Evolutionary conservation across 108 stramenopile species (phyloP).

Genomic region (Skeletonema tropicum): DNA sequence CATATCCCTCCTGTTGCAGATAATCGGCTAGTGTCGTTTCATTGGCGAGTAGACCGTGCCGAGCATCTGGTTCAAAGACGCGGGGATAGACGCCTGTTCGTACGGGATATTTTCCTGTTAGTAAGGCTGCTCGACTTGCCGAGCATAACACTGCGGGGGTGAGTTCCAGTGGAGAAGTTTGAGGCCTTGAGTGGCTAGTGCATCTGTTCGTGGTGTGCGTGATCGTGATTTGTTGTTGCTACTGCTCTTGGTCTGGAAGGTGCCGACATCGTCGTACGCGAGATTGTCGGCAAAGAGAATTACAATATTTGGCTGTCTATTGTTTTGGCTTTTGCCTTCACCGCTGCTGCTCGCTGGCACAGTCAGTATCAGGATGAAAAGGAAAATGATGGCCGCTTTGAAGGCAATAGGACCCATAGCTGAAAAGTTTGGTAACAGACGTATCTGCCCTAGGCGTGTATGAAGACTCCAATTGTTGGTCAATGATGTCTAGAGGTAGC

Average conservation of each 20-base stretch:
- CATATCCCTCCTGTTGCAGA: constrained; percentile 61
- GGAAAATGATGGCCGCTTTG: too few relatives aligned
- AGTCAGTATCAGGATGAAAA: too few relatives aligned
- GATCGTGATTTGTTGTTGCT: not conserved
- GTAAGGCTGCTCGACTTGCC: constrained; percentile 62
- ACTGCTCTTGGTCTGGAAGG: constrained; percentile 37
- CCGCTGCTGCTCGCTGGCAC: too few relatives aligned
- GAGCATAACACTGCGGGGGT: constrained; percentile 67
- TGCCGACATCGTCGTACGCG: constrained; percentile 65
- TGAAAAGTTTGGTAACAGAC: too few relatives aligned
- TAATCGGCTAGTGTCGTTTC: constrained; percentile 69
- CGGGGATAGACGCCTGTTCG: constrained; percentile 70
- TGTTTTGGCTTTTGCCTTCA: too few relatives aligned
- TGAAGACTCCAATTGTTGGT: too few relatives aligned
- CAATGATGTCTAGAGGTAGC: too few relatives aligned
- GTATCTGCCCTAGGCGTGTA: too few relatives aligned
- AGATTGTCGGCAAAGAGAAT: constrained; percentile 77
- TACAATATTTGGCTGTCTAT: constrained; percentile 55
- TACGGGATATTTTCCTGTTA: constrained; percentile 73
- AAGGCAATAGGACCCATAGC: too few relatives aligned
- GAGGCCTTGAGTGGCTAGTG: constrained; percentile 50
- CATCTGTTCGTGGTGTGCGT: constrained; percentile 65
- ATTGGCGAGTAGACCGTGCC: constrained; percentile 56
- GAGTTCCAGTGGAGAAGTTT: constrained; percentile 72
- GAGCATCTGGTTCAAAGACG: constrained; percentile 65